Evolutionary conservation across 2,329 filamentous ascomycete genomes (phyloP), one percentile per base, ranked within the genome.

Genomic region (Exophiala sideris): DNA sequence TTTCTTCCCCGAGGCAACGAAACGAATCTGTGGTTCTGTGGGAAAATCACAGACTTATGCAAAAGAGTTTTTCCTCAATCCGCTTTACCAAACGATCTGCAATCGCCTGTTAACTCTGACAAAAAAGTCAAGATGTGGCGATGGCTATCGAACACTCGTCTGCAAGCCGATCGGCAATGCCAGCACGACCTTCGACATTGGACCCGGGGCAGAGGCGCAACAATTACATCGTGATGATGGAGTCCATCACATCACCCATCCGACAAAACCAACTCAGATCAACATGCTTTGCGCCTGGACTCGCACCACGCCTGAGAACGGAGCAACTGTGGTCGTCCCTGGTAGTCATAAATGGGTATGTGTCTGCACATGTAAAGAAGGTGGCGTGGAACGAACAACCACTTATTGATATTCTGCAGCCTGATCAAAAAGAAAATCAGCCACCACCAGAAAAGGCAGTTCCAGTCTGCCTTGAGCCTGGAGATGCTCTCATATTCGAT

Each of bases 321-420:
- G 77, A 5, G 69, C 71, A 1, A 80, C 76, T 0, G 77, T 79
- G 62, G 64, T 79, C 12, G 79, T 77, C 75, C 70, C 74, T 0
- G 77, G 77, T 1, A 76, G 71, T 0, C 77, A 80, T 57, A 57
- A 65, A 9, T 65, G 64, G 64, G 64, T 40, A 14, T n/a, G 14
- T 9, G 11, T 14, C n/a, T 16, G 3, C 20, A 8, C 38, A 9
- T n/a, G 10, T 8, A 3, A 9, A 10, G 7, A 16, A 9, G 9
- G 3, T 14, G 12, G 11, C 38, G n/a, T n/a, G 14, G 8, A 29
- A 3, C 24, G 24, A 29, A 29, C 24, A 29, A 8, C 7, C 2
- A 29, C 24, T 40, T 4, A 16, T 40, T n/a, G 8, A 16, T 40
- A 4, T 7, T 14, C 14, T 40, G 14, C 14, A 14, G 38, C 9